These are phyloP conservation scores for Cryptomeria japonica DNA, from an alignment of 75 land plant species.

Conservation along the genomic window DNA sequence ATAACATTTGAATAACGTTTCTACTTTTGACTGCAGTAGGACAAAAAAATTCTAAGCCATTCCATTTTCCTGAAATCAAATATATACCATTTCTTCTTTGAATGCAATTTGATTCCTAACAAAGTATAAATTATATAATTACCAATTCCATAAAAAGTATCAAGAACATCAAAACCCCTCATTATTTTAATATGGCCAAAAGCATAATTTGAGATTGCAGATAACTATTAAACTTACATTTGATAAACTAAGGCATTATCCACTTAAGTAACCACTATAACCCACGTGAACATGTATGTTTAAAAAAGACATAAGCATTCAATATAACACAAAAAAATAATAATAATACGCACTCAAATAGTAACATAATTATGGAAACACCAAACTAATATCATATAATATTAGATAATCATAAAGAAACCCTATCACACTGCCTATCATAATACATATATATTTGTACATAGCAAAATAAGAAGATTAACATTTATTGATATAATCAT, in stretches of 20 bases:
- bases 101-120: neutral
- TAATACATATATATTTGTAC: neutral
- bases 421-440: neutral
- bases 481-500: neutral
- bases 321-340: neutral
- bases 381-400: neutral
- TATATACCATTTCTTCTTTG: neutral
- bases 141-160: no score
- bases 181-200: neutral
- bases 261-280: neutral
- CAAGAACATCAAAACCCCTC: neutral
- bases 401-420: neutral
- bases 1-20: no score
- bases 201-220: neutral
- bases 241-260: neutral
- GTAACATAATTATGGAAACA: no score
- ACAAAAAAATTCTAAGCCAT: no score
- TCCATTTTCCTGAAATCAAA: neutral
- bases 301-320: neutral
- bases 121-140: neutral
- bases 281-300: neutral
- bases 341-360: neutral
- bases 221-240: neutral
- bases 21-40: no score
- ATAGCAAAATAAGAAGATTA: neutral